Evolutionary conservation across 1,284 basidiomycete species (phyloP), one percentile per base, ranked within the genome.

Genomic region (Schizopora paradoxa): DNA sequence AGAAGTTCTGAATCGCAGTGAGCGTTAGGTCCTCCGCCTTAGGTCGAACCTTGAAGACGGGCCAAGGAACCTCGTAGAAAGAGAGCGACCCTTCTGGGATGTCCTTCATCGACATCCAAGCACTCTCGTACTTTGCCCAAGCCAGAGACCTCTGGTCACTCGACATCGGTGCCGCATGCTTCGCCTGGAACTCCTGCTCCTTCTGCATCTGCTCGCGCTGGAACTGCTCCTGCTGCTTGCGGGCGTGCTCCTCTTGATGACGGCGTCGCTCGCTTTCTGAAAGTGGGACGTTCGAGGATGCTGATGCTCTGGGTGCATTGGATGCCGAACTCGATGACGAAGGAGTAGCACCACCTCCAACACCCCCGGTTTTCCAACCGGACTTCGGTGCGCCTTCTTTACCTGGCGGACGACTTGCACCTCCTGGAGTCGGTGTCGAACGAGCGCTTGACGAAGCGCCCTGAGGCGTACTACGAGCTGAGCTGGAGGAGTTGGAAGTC

Each of bases 11-110:
- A 49, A 87, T 73, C 7, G 68, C 70, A 16, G 64, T 57, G 13
- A 68, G 62, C 1, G 75, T 81, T 51, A 87, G 66, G 4, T 82
- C 80, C 31, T 82, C 80, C 6, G 77, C 71, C 22, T 57, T 60
- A 19, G 60, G 66, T 3, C 81, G 78, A 33, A 65, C 65, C 58
- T 68, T 75, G 56, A 84, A 66, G 63, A 76, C 67, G 1, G 85
- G 84, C 84, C 84, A 87, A 18, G 85, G 84, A 54, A 87, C 51
- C 21, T 55, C 41, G n/a, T 43, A 33, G 47, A 55, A 56, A 27
- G 41, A 46, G 14, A 56, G 43, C 43, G 45, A 8, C 18, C 14
- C 16, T 34, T 34, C 38, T 34, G 42, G 32, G 48, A 54, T 26
- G 2, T 51, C 49, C 26, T 53, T 67, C 37, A 82, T 62, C 50